Evolutionary conservation across 495 filamentous ascomycete species (phyloP).

Genomic region (Evernia prunastri): DNA sequence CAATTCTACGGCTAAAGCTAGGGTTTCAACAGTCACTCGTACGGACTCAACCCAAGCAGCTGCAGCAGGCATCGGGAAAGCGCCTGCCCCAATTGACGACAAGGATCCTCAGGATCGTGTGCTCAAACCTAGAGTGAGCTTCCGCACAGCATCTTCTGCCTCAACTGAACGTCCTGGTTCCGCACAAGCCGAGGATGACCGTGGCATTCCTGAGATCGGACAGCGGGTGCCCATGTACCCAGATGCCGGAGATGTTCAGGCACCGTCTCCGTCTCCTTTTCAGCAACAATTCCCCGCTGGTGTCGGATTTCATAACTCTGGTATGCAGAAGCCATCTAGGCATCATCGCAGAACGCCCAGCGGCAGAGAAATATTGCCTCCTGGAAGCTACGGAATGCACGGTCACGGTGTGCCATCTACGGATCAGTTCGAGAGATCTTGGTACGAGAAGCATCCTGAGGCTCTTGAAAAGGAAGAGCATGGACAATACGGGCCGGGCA

Average conservation of each 20-base stretch:
- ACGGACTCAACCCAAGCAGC: constrained; percentile 82
- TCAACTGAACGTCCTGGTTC: constrained; percentile 43
- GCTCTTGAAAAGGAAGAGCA: constrained; percentile 64
- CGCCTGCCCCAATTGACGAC: constrained; percentile 52
- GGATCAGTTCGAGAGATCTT: constrained; percentile 77
- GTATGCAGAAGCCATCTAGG: constrained; percentile 34
- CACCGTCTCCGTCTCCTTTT: constrained; percentile 73
- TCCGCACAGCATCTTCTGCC: constrained; percentile 47
- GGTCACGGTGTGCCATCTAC: constrained; percentile 63
- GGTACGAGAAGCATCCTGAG: constrained; percentile 87
- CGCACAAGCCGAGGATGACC: constrained; percentile 54
- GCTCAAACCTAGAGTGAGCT: constrained; percentile 39
- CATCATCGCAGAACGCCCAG: constrained; percentile 64
- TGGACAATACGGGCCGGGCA: constrained; percentile 56
- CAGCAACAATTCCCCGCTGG: constrained; percentile 45
- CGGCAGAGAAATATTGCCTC: constrained; percentile 55
- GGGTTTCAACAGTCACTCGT: constrained; percentile 74
- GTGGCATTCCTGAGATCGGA: constrained; percentile 87
- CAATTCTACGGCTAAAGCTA: constrained; percentile 66
- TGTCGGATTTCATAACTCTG: constrained; percentile 51
- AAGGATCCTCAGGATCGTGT: constrained; percentile 47
- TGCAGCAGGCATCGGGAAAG: constrained; percentile 69
- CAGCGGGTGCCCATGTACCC: constrained; percentile 88
- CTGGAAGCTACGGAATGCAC: constrained; percentile 80
- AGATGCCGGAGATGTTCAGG: constrained; percentile 93